phyloP scores from a whole-genome alignment of 108 stramenopile species.

The Skeletonema grethae region DNA sequence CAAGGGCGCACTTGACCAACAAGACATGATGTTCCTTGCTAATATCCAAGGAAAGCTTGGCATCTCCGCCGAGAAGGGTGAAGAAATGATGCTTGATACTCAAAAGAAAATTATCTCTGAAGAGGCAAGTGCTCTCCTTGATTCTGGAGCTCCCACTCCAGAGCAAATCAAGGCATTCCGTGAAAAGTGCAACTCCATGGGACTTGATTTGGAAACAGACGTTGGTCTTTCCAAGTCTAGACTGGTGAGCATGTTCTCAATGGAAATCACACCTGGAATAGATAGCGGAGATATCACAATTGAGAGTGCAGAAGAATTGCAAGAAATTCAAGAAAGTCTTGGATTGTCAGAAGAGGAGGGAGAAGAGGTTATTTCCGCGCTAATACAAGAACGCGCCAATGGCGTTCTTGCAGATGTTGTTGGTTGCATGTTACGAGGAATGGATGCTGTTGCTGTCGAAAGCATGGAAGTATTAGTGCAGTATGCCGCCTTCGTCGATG shows the following conservation, averaged over 20 bases:
- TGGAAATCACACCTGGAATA: slow-evolving; percentile 75
- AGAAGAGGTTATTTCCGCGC: slow-evolving; percentile 66
- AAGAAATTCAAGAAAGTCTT: slow-evolving; percentile 86
- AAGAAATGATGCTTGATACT: slow-evolving; percentile 68
- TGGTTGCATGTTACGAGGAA: slow-evolving; percentile 71
- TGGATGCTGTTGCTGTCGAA: slow-evolving; percentile 69
- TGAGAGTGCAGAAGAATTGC: slow-evolving; percentile 65
- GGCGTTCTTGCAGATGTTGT: slow-evolving; percentile 52
- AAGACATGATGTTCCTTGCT: slow-evolving; percentile 94
- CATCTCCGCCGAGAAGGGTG: slow-evolving; percentile 73
- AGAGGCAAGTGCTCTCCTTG: slow-evolving; percentile 67
- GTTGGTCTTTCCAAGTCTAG: slow-evolving; percentile 72
- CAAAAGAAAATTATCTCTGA: slow-evolving; percentile 89
- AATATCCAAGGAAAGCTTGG: slow-evolving; percentile 86
- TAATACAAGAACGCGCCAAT: slow-evolving; percentile 59
- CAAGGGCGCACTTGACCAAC: slow-evolving; percentile 88
- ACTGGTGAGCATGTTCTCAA: slow-evolving; percentile 71
- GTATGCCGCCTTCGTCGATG: slow-evolving; percentile 80
- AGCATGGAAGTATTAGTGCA: slow-evolving; percentile 67
- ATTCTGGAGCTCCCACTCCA: slow-evolving; percentile 43
- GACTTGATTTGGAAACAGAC: slow-evolving; percentile 74
- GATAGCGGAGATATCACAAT: slow-evolving; percentile 79
- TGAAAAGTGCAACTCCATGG: slow-evolving; percentile 88
- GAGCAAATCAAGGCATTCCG: slow-evolving; percentile 81
- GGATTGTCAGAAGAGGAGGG: slow-evolving; percentile 73